phyloP scores from a whole-genome alignment of 371 early-diverging fungal species.

The Haplosporangium sp. region DNA sequence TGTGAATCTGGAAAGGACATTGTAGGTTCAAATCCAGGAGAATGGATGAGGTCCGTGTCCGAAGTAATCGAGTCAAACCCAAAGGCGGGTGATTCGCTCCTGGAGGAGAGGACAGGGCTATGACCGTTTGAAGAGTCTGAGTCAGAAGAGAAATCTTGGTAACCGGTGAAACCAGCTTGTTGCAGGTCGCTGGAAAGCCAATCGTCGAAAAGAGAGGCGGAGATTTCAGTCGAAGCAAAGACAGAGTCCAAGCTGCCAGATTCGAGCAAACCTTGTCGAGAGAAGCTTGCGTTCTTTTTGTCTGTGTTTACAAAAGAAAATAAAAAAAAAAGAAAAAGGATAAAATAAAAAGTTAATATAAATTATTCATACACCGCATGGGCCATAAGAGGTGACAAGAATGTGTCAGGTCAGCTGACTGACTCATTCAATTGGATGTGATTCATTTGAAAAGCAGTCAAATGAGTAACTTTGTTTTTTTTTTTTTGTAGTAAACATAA shows the following conservation, averaged over 20 bases:
- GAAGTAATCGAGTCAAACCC: slow-evolving; percentile 54
- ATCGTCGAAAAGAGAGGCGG: slow-evolving; percentile 51
- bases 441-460: slow-evolving; percentile 1
- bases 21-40: slow-evolving; percentile 27
- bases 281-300: slow-evolving; percentile 8
- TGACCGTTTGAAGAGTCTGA: slow-evolving; percentile 17
- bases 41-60: slow-evolving; percentile 35
- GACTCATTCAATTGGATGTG: slow-evolving; percentile 16
- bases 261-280: slow-evolving; percentile 28
- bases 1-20: slow-evolving; percentile 33
- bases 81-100: slow-evolving; percentile 28
- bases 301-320: slow-evolving; percentile 9
- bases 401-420: slow-evolving; percentile 28
- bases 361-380: background rate
- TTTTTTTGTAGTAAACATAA: background rate
- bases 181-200: slow-evolving; percentile 55
- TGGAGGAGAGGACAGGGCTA: slow-evolving; percentile 16
- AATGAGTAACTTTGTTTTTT: background rate
- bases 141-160: slow-evolving; percentile 37
- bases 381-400: slow-evolving; percentile 3
- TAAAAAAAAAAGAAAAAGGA: slow-evolving; percentile 3
- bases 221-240: slow-evolving; percentile 15
- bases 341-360: background rate
- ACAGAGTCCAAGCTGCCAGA: slow-evolving; percentile 29
- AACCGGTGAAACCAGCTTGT: slow-evolving; percentile 31